Evolutionary conservation across 2,329 filamentous ascomycete genomes (phyloP).

Genomic region (Xylaria sp.): DNA sequence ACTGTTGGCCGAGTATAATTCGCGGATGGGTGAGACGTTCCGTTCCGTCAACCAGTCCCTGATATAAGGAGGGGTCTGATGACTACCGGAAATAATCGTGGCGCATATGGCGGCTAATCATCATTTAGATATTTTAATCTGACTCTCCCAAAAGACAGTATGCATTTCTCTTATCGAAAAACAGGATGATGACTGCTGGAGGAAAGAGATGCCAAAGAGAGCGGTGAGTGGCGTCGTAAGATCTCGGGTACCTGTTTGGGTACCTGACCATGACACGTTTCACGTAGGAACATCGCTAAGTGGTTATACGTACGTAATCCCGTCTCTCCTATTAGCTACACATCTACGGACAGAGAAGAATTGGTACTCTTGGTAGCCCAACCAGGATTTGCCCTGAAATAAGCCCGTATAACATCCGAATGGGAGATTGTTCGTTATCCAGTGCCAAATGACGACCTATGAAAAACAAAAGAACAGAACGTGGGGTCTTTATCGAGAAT

Average conservation of each 20-base stretch:
- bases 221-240: conserved; percentile 30
- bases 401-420: conserved; percentile 13
- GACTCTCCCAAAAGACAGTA: neutral
- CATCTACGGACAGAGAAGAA: conserved; percentile 2
- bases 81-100: conserved; percentile 13
- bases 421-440: conserved; percentile 15
- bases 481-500: conserved; percentile 31
- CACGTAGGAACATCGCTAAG: conserved; percentile 8
- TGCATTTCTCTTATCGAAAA: conserved; percentile 12
- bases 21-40: conserved; percentile 34
- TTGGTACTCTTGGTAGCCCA: neutral
- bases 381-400: conserved; percentile 3
- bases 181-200: conserved; percentile 5
- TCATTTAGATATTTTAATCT: conserved; percentile 6
- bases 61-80: conserved; percentile 6
- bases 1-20: conserved; percentile 24
- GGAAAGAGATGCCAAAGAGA: conserved; percentile 16
- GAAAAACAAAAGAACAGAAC: conserved; percentile 39
- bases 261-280: conserved; percentile 24
- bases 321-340: conserved; percentile 6
- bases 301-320: conserved; percentile 13
- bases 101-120: conserved; percentile 28
- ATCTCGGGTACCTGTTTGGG: conserved; percentile 27
- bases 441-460: conserved; percentile 35
- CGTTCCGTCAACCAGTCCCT: conserved; percentile 34